Conservation (phyloP, 2,329 filamentous ascomycete genomes). For the Cercospora sp. region DNA sequence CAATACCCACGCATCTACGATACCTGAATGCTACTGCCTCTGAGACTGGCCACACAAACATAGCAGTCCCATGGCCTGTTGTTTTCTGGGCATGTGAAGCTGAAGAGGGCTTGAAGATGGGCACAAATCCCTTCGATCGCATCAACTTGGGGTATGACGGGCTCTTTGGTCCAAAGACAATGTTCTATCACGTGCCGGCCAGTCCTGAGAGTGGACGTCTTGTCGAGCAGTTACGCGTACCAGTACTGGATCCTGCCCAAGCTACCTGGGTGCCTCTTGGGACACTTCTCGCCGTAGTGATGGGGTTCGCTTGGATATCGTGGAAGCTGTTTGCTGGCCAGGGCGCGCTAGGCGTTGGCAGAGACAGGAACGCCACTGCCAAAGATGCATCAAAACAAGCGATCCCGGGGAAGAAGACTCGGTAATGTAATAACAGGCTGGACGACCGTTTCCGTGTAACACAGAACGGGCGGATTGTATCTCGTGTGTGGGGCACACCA, state of each 20-base stretch:
- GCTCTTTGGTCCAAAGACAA: conserved; percentile 71
- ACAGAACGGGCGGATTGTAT: neutral
- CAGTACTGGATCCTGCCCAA: conserved; percentile 44
- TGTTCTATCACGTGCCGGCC: conserved; percentile 72
- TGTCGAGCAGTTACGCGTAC: conserved; percentile 37
- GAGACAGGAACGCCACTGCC: neutral
- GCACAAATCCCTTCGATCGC: conserved; percentile 80
- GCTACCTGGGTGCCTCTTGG: conserved; percentile 44
- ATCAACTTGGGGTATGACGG: conserved; percentile 82
- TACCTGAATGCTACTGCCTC: conserved; percentile 58
- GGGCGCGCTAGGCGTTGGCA: neutral
- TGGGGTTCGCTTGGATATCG: conserved; percentile 48
- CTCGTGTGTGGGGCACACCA: neutral
- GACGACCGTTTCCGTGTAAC: neutral
- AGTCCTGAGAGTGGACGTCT: conserved; percentile 19
- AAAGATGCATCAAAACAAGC: neutral
- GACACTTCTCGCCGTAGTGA: conserved; percentile 45
- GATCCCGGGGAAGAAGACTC: neutral
- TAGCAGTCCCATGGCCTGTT: conserved; percentile 67
- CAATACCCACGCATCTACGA: conserved; percentile 80
- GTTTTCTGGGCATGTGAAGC: conserved; percentile 89
- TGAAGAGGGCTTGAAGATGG: conserved; percentile 65
- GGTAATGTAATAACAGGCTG: neutral
- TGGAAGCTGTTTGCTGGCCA: conserved; percentile 40
- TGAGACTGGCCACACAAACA: conserved; percentile 31